Percentiles rank a stretch among this genome's conserved stretches.
These are phyloP conservation scores for Hippophae rhamnoides DNA, from an alignment of 306 rosid genomes.

Conservation along the genomic window DNA sequence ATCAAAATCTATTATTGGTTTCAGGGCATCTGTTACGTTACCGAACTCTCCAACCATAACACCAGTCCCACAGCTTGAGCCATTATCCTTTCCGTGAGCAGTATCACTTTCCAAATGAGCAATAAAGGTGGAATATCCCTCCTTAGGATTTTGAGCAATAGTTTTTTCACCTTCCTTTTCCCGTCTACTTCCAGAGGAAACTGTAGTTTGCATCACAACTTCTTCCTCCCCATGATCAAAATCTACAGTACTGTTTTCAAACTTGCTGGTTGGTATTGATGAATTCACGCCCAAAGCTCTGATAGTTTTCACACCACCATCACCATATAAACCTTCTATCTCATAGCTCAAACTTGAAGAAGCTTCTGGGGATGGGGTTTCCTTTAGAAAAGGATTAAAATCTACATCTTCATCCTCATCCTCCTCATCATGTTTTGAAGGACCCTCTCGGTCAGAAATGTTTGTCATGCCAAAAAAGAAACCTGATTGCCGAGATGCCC, in stretches of 20 bases:
- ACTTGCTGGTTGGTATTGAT: slow-evolving; percentile 18
- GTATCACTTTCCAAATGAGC: slow-evolving; percentile 27
- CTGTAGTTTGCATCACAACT: slow-evolving; percentile 31
- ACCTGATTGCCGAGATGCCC: slow-evolving; percentile 12
- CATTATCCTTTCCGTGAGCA: slow-evolving; percentile 30
- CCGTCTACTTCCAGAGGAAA: slow-evolving; percentile 17
- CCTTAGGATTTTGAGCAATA: slow-evolving; percentile 14
- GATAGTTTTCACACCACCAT: slow-evolving; percentile 18
- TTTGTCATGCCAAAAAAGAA: background rate
- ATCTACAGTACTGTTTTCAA: slow-evolving; percentile 25
- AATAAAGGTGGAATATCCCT: slow-evolving; percentile 20
- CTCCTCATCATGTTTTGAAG: slow-evolving; percentile 31
- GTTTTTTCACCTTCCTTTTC: slow-evolving; percentile 25
- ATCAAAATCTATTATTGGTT: slow-evolving; percentile 37
- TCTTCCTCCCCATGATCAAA: slow-evolving; percentile 55
- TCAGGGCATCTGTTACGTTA: slow-evolving; percentile 20
- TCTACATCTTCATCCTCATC: slow-evolving; percentile 60
- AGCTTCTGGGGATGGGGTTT: slow-evolving; percentile 61
- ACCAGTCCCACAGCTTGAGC: slow-evolving; percentile 13
- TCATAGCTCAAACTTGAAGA: slow-evolving; percentile 86
- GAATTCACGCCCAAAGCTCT: slow-evolving; percentile 21
- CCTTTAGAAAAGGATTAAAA: slow-evolving; percentile 72
- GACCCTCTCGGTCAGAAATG: slow-evolving; percentile 22
- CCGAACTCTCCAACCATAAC: slow-evolving; percentile 27
- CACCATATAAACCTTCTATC: slow-evolving; percentile 57